These are phyloP conservation scores for Trichoderma afroharzianum DNA, from an alignment of 2,329 filamentous ascomycete species.

Conservation along the genomic window DNA sequence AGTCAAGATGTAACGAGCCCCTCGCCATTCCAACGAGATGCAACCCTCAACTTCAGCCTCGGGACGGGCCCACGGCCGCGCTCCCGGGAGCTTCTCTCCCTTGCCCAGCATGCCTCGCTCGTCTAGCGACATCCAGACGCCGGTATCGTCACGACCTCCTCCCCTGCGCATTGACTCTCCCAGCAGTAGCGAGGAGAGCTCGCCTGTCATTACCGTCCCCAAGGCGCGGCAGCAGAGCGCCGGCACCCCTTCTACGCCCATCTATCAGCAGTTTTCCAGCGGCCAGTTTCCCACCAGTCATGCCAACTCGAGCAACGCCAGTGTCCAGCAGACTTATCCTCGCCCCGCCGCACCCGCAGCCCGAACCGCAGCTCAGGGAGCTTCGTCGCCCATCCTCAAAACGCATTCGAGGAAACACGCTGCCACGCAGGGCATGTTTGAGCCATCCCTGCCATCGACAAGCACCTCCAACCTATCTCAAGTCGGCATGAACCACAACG, in stretches of 20 bases:
- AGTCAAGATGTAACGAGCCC: constrained; percentile 43
- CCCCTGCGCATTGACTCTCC: constrained; percentile 32
- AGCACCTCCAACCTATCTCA: constrained; percentile 53
- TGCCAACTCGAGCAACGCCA: constrained; percentile 45
- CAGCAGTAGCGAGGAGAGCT: constrained; percentile 28
- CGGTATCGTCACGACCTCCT: constrained; percentile 31
- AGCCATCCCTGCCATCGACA: constrained; percentile 65
- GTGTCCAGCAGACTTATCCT: constrained; percentile 54
- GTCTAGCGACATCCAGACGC: constrained; percentile 24
- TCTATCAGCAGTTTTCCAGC: constrained; percentile 47
- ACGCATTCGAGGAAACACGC: constrained; percentile 63
- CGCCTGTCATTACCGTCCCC: constrained; percentile 40
- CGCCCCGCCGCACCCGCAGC: constrained; percentile 43
- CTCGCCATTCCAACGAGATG: constrained; percentile 38
- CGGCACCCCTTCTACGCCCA: constrained; percentile 41
- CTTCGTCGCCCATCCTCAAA: constrained; percentile 33
- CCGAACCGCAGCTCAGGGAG: constrained; percentile 29
- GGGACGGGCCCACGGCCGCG: constrained; percentile 41
- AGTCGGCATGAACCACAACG: constrained; percentile 42
- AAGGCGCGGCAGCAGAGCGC: constrained; percentile 43
- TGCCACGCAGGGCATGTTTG: constrained; percentile 72
- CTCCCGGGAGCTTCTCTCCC: constrained; percentile 56
- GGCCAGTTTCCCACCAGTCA: constrained; percentile 46
- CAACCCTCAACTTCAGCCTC: constrained; percentile 36
- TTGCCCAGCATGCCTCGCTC: constrained; percentile 37